These are phyloP conservation scores for Leishmania gerbilli DNA, from an alignment of 208 protist species.

Conservation along the genomic window DNA sequence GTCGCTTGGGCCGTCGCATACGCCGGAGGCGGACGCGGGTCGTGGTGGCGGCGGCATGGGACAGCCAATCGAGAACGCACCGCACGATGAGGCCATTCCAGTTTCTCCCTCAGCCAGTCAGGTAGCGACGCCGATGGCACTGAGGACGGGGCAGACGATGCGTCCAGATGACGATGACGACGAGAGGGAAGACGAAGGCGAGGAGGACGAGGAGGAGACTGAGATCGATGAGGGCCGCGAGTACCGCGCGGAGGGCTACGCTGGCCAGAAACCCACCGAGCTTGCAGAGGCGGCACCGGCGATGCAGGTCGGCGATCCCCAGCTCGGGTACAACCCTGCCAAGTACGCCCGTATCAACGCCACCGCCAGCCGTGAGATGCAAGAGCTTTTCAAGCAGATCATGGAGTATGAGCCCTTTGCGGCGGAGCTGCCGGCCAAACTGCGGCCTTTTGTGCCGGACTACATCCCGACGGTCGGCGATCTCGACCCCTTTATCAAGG, in stretches of 20 bases:
- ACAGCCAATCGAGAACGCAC: slow-evolving; percentile 52
- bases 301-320: background rate
- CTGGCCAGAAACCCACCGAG: slow-evolving; percentile 65
- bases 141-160: slow-evolving; percentile 13
- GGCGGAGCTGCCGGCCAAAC: slow-evolving; percentile 94
- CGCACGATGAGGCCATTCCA: slow-evolving; percentile 70
- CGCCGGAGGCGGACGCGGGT: slow-evolving; percentile 13
- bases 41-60: slow-evolving; percentile 17
- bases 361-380: slow-evolving; percentile 90
- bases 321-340: slow-evolving; percentile 81
- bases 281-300: slow-evolving; percentile 35
- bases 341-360: slow-evolving; percentile 87
- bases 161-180: slow-evolving; percentile 30
- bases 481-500: slow-evolving; percentile 97
- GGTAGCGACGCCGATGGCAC: slow-evolving; percentile 33
- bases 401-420: slow-evolving; percentile 92
- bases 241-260: slow-evolving; percentile 49
- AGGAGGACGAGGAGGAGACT: slow-evolving; percentile 43
- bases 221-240: slow-evolving; percentile 35
- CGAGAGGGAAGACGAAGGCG: slow-evolving; percentile 32
- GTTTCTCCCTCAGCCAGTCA: slow-evolving; percentile 27
- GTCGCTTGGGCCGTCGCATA: slow-evolving; percentile 9
- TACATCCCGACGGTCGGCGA: slow-evolving; percentile 97
- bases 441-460: slow-evolving; percentile 98
- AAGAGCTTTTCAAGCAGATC: slow-evolving; percentile 98